Percentiles rank a stretch among this genome's conserved stretches.
Evolutionary conservation across 768 basidiomycete genomes (phyloP).

Genomic region (Podaxis sp.): DNA sequence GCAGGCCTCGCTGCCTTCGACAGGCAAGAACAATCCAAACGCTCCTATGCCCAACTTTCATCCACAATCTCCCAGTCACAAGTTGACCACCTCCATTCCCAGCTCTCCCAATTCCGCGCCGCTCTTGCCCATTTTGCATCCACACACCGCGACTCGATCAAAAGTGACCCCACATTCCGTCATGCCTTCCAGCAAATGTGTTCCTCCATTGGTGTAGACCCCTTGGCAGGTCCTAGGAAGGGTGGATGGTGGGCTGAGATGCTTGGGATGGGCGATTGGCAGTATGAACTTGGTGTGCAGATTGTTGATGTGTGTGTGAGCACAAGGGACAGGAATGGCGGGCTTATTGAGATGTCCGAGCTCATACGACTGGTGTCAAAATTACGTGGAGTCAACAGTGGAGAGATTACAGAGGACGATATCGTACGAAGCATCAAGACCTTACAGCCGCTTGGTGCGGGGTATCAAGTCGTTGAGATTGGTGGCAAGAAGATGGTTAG

Average conservation of each 20-base stretch:
- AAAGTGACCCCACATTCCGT: constrained; percentile 80
- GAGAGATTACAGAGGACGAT: constrained; percentile 83
- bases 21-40: constrained; percentile 77
- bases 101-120: constrained; percentile 82
- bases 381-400: constrained; percentile 67
- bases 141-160: constrained; percentile 83
- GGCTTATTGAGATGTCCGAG: constrained; percentile 87
- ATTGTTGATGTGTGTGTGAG: constrained; percentile 90
- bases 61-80: constrained; percentile 74
- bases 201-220: constrained; percentile 91
- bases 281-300: constrained; percentile 93
- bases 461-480: constrained; percentile 81
- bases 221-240: constrained; percentile 80
- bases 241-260: constrained; percentile 94
- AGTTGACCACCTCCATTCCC: constrained; percentile 73
- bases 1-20: constrained; percentile 90
- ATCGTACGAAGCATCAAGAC: constrained; percentile 82
- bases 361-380: constrained; percentile 76
- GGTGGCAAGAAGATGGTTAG: constrained; percentile 81
- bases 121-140: constrained; percentile 79
- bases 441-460: constrained; percentile 85
- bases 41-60: constrained; percentile 82
- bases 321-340: constrained; percentile 88
- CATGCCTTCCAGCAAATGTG: constrained; percentile 97
- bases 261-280: constrained; percentile 90